Percentiles rank a stretch among this genome's conserved stretches.
phyloP scores from a whole-genome alignment of 129 eudicot species.

The Oenanthe sinensis region DNA sequence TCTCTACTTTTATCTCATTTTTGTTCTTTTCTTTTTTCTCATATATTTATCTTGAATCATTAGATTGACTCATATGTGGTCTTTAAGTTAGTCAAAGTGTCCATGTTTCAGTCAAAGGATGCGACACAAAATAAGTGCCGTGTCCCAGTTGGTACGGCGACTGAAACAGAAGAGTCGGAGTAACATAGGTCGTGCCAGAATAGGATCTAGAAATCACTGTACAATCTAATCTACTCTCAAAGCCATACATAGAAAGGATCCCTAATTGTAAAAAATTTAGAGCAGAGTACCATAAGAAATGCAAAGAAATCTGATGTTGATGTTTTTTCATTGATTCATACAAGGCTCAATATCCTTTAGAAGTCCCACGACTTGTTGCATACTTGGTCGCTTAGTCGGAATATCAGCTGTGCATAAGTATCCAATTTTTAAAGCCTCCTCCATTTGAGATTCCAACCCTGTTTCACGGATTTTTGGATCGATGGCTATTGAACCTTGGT shows the following conservation, averaged over 20 bases:
- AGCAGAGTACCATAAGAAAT: not conserved
- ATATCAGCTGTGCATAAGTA: slow-evolving; percentile 76
- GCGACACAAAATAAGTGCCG: no score
- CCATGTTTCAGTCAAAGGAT: no score
- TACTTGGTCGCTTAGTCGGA: slow-evolving; percentile 67
- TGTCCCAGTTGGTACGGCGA: no score
- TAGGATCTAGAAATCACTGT: slow-evolving; percentile 15
- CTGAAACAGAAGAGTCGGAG: no score
- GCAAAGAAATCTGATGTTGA: slow-evolving; percentile 13
- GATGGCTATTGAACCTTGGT: slow-evolving; percentile 36
- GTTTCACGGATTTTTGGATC: slow-evolving; percentile 66
- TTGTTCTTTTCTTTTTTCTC: no score
- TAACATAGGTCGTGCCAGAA: no score
- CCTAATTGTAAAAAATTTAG: not conserved
- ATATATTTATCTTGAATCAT: no score
- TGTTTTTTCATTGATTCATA: slow-evolving; percentile 17
- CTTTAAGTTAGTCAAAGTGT: no score
- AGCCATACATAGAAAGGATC: slow-evolving; percentile 8
- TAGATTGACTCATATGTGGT: no score
- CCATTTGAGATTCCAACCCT: slow-evolving; percentile 48
- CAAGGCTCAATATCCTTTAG: slow-evolving; percentile 73
- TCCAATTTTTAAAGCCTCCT: slow-evolving; percentile 73
- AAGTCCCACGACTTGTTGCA: slow-evolving; percentile 87
- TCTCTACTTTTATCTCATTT: no score
- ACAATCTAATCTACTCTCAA: slow-evolving; percentile 10